These are phyloP conservation scores for Aspergillus texensis DNA, from an alignment of 2,329 filamentous ascomycete genomes.

Conservation along the genomic window DNA sequence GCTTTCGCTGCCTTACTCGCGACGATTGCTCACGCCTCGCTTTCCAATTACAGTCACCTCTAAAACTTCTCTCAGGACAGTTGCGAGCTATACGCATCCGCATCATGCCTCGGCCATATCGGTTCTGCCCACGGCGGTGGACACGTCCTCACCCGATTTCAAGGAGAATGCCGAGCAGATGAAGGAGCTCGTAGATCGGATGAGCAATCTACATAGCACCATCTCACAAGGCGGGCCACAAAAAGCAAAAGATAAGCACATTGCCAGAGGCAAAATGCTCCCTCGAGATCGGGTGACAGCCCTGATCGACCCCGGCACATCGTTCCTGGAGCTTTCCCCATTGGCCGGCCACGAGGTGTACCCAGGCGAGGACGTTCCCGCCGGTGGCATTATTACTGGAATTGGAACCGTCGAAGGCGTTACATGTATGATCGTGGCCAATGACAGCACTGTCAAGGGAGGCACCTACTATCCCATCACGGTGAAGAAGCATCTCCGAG, in stretches of 20 bases:
- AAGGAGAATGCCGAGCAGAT: constrained; percentile 79
- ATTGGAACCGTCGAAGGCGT: constrained; percentile 89
- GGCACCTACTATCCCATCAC: constrained; percentile 97
- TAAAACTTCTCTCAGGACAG: constrained; percentile 38
- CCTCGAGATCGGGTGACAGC: constrained; percentile 85
- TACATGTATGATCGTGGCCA: constrained; percentile 88
- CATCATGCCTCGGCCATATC: constrained; percentile 85
- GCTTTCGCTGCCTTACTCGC: constrained; percentile 22
- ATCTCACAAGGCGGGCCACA: constrained; percentile 76
- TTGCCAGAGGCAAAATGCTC: constrained; percentile 89
- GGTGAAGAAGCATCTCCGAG: constrained; percentile 93
- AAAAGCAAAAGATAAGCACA: constrained; percentile 84
- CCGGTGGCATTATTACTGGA: constrained; percentile 89
- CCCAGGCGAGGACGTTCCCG: constrained; percentile 81
- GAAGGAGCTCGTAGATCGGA: constrained; percentile 68
- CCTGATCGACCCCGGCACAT: constrained; percentile 83
- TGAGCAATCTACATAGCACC: constrained; percentile 70
- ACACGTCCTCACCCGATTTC: constrained; percentile 76
- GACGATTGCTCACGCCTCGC: constrained; percentile 22
- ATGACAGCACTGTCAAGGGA: constrained; percentile 96
- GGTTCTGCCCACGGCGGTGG: constrained; percentile 73
- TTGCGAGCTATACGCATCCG: constrained; percentile 77
- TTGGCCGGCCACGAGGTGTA: constrained; percentile 87
- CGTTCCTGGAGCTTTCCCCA: constrained; percentile 92
- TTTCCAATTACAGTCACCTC: constrained; percentile 8